Evolutionary conservation across 257 asterid genomes (phyloP).

Genomic region (Solanum bulbocastanum): DNA sequence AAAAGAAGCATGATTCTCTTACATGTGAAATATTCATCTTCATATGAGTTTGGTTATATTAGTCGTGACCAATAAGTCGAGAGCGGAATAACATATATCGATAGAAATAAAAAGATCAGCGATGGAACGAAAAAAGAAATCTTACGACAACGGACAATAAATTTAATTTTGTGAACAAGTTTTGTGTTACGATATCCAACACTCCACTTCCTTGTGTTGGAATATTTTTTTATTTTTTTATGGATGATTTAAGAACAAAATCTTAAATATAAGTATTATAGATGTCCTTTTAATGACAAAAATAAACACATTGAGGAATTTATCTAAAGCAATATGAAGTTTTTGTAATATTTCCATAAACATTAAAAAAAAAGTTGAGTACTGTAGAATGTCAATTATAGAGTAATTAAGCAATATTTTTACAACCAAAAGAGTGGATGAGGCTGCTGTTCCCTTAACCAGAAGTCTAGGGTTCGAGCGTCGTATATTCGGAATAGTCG

Average conservation of each 20-base stretch:
- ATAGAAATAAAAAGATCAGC: no score
- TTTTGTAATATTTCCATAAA: neutral
- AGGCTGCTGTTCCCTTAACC: rapidly evolving
- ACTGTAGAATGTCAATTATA: neutral
- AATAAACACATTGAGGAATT: no score
- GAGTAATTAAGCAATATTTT: neutral
- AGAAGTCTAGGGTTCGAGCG: no score
- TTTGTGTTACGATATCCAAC: neutral
- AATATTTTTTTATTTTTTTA: no score
- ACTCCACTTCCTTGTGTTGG: neutral
- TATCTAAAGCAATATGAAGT: neutral
- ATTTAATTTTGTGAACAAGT: neutral
- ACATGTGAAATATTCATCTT: no score
- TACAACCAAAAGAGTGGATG: no score
- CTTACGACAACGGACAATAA: neutral
- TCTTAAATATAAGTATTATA: no score
- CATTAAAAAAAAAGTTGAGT: neutral
- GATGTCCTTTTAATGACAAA: neutral
- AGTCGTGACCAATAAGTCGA: neutral
- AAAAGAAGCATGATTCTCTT: neutral
- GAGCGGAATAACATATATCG: neutral
- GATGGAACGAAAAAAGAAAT: no score
- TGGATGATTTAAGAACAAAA: neutral
- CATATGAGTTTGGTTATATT: no score
- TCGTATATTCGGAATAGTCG: no score